Base-by-base conservation (phyloP, 257 asterid genomes). In the Lithospermum erythrorhizon region DNA sequence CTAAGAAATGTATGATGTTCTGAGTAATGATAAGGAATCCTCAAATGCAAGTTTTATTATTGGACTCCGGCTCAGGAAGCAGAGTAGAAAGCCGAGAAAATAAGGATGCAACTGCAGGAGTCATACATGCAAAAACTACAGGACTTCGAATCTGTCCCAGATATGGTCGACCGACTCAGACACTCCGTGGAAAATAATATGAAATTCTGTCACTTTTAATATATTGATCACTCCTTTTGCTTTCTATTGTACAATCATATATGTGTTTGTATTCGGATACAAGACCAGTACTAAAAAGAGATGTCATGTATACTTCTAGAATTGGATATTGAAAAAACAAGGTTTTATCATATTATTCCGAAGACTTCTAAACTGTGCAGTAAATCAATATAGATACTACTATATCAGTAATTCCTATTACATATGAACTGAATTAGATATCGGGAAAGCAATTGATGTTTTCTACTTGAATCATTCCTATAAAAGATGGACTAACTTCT, bases 81-180 rank as follows among this genome's bases (percentile, higher is more conserved):
- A 65, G 94, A 17, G 97, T 65, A 62, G 69, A 1, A 87, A 74
- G 95, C 89, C 18, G 85, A 85, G 85, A 87, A 75, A 69, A 80
- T 85, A 94, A 82, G 83, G 77, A 83, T 77, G 73, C 81, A 67
- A 76, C 76, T 89, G 30, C 68, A 78, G 64, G 95, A 84, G 59
- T 94, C 93, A 0, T 68, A 79, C 56, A 79, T 70, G 82, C 67
- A 67, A 77, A 95, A 90, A 5, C 21, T 84, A 25, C 73, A 71
- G 58, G 76, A 66, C 23, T 87, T 29, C 21, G 83, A 59, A 72
- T 75, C 94, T 2, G 65, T 85, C 20, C 94, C 90, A 5, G 94
- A 90, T 55, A 81, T 75, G 87, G 94, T 90, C 72, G 97, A 90
- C 62, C 81, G 96, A n/a, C 89, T 89, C 85, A 73, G 97, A 87